Base-by-base conservation (phyloP, 768 basidiomycete species). In the Cystobasidium onofrii region DNA sequence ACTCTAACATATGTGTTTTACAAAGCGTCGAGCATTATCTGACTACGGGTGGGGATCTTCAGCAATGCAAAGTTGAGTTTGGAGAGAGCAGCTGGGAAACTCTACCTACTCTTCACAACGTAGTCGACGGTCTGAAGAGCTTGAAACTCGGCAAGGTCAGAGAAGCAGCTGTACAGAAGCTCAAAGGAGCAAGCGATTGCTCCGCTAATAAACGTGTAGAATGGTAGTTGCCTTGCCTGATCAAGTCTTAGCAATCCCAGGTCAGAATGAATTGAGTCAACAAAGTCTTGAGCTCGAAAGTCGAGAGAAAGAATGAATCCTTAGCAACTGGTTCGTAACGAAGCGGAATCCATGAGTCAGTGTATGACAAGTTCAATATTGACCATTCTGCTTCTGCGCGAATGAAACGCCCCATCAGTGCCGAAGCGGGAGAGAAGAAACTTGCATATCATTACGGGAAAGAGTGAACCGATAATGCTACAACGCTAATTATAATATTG, bases 101-200 rank as follows among this genome's bases (percentile, higher is more conserved):
- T 20, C 23, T 63, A 33, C 61, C 61, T 7, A 63, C 61, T 9
- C 61, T 63, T 6, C 39, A 41, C 31, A 63, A 63, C n/a, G 61
- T 27, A 6, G 61, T 63, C 29, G 33, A 34, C 15, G 61, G 61
- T 6, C 31, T 63, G 61, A 63, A 27, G 33, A 23, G 18, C 17
- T 25, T 63, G 39, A 63, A 63, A 25, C 7, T 63, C 3, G 61
- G 61, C n/a, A 25, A 34, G 29, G 61, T 63, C 31, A 20, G 61
- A 25, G 61, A 63, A 63, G 61, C 31, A 20, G 29, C 9, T 33
- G 61, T 63, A 4, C 61, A 63, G 61, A 33, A 34, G 29, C 9
- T 63, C 7, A 33, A 34, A 41, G 61, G 61, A 6, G 61, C 31
- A 63, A 63, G 61, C n/a, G 61, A 63, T n/a, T 41, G 29, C 31